A percentile compares a stretch with the other conserved stretches of the same genome.
phyloP scores from a whole-genome alignment of 139 green algal species.

The Coelastrella sp. region DNA sequence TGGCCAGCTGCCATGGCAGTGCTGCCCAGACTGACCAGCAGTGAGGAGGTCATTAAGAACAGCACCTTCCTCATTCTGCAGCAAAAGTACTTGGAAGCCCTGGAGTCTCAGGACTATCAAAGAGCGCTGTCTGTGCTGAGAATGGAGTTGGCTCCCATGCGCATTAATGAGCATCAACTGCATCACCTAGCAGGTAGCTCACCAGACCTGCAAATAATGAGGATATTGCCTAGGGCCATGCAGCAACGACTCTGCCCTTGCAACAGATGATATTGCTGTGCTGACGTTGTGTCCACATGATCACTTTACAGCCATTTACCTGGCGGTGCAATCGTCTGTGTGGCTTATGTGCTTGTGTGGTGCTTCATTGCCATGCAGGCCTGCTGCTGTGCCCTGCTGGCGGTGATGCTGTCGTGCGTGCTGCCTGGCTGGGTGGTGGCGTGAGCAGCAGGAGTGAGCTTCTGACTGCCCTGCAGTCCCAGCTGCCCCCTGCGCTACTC shows the following conservation, averaged over 20 bases:
- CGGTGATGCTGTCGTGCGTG: slow-evolving; percentile 18
- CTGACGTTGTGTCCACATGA: not conserved
- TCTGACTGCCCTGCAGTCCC: slow-evolving; percentile 55
- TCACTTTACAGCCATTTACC: not conserved
- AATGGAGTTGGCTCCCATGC: slow-evolving; percentile 54
- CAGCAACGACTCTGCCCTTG: not conserved
- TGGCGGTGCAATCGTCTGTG: not conserved
- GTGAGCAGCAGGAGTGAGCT: slow-evolving; percentile 37
- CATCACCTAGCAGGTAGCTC: slow-evolving; percentile 61
- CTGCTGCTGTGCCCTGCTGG: slow-evolving; percentile 53
- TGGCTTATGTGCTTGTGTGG: not conserved
- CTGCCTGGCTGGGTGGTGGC: slow-evolving; percentile 53
- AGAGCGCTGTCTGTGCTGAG: slow-evolving; percentile 52
- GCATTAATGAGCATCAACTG: slow-evolving; percentile 60
- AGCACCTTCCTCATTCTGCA: slow-evolving; percentile 68
- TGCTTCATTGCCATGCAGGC: slow-evolving; percentile 38
- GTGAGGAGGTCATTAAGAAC: slow-evolving; percentile 44
- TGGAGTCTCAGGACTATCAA: slow-evolving; percentile 58
- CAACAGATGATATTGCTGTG: not conserved
- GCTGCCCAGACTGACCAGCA: slow-evolving; percentile 59
- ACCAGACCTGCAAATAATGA: no score
- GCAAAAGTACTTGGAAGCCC: slow-evolving; percentile 76
- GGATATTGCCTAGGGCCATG: not conserved
- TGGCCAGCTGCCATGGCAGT: slow-evolving; percentile 71
- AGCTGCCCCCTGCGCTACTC: slow-evolving; percentile 71